Conservation (phyloP, 331 rosid genomes). For the Pyrus hybrid region DNA sequence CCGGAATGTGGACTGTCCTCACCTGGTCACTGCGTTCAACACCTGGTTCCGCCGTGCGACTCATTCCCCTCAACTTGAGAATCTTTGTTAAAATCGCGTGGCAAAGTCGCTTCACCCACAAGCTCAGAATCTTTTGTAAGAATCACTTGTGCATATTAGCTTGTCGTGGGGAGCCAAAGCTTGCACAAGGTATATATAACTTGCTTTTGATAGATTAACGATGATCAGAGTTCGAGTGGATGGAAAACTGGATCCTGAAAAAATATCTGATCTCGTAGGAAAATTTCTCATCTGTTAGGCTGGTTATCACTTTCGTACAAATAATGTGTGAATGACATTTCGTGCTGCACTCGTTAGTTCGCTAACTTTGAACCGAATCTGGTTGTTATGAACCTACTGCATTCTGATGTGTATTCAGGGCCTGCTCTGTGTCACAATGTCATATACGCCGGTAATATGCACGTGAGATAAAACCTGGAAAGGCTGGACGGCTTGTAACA, state of each 20-base stretch:
- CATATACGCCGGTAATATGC: background rate
- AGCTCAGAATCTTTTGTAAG: background rate
- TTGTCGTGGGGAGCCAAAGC: conserved; percentile 11
- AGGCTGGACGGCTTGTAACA: background rate
- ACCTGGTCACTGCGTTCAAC: conserved; percentile 75
- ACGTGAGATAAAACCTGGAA: background rate
- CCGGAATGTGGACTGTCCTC: conserved; percentile 78
- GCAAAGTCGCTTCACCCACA: background rate
- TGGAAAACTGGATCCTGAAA: background rate
- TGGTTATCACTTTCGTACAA: too few species aligned
- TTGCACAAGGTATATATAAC: conserved; percentile 20
- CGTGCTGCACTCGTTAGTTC: too few species aligned
- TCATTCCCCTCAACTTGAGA: conserved; percentile 31
- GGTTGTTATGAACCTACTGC: background rate
- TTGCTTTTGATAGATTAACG: background rate
- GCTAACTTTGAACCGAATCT: background rate
- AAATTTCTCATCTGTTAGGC: too few species aligned
- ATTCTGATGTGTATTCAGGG: background rate
- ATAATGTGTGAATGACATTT: too few species aligned
- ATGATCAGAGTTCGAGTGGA: background rate
- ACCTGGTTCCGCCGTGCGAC: conserved; percentile 93
- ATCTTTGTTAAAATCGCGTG: background rate
- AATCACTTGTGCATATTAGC: conserved; percentile 24
- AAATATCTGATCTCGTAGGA: background rate
- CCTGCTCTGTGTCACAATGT: too few species aligned